A percentile compares a stretch with the other conserved stretches of the same genome.
These are phyloP conservation scores for Lentinula guzmanii DNA, from an alignment of 768 basidiomycete species.

Conservation along the genomic window DNA sequence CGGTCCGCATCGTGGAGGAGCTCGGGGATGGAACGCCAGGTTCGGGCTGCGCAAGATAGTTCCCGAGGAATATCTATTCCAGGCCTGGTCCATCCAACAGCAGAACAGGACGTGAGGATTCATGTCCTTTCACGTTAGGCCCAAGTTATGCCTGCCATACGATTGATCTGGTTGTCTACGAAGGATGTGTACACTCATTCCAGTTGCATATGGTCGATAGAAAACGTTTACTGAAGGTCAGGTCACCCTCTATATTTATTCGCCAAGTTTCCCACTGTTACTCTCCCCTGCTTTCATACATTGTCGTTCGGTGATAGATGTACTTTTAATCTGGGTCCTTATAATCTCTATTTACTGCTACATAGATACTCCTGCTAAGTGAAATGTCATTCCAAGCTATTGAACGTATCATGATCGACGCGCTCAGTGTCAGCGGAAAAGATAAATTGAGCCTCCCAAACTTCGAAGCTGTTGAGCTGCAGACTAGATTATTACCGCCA, in stretches of 20 bases:
- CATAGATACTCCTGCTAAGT: constrained; percentile 2
- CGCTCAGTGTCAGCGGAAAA: neutral
- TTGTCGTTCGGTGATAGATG: constrained; percentile 3
- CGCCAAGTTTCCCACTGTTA: neutral
- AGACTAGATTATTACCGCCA: too few relatives aligned
- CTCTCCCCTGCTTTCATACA: neutral
- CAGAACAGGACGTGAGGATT: neutral
- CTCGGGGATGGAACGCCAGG: neutral
- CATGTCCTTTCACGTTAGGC: neutral
- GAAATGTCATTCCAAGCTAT: neutral
- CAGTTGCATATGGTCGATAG: neutral
- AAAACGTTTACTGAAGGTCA: neutral
- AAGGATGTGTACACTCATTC: neutral
- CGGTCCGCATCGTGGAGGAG: neutral
- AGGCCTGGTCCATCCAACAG: neutral
- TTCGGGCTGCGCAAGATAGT: neutral
- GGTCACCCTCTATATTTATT: neutral
- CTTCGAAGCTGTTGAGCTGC: too few relatives aligned
- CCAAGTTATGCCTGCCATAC: neutral
- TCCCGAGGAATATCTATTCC: neutral
- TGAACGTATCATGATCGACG: neutral
- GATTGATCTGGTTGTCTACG: neutral
- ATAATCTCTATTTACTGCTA: neutral
- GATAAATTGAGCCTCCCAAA: too few relatives aligned
- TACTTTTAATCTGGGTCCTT: neutral